Evolutionary conservation across 192 early-diverging fungal genomes (phyloP), one percentile per base, ranked within the genome.

Genomic region (Geranomyces michiganensis): DNA sequence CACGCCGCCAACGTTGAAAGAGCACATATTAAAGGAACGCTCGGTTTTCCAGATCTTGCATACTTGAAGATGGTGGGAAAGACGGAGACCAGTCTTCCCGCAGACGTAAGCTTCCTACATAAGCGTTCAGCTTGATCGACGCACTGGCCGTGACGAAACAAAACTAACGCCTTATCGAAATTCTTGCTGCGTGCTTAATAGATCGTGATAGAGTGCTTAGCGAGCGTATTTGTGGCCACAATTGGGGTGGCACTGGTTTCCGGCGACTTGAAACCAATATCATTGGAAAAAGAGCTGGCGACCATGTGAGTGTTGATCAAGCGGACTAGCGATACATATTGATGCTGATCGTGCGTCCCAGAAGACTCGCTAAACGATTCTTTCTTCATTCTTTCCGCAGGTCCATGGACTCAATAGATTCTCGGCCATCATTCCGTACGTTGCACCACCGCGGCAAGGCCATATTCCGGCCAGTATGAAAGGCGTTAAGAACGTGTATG

Each of bases 1-100:
- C n/a, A n/a, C n/a, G n/a, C n/a, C n/a, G n/a, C n/a, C n/a, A n/a
- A n/a, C n/a, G n/a, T n/a, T n/a, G n/a, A n/a, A n/a, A n/a, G n/a
- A n/a, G n/a, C n/a, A n/a, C n/a, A n/a, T n/a, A n/a, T 47, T 10
- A 47, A 10, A 47, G 12, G 46, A 14, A 47, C 19, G 46, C 19
- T 10, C 24, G 51, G 31, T 46, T 19, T 30, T 22, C 47, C 45
- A 76, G 76, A 78, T 58, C 36, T 74, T 19, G 51, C 64, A 21
- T 72, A 72, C 47, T n/a, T 73, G 19, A 78, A 78, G 59, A 21
- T 56, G 27, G 56, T 76, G 5, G 66, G 44, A 15, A 71, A 45
- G 31, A 12, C 19, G 1, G 75, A 71, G 31, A 4, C 51, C 10
- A 17, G 22, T 24, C 70, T 72, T 14, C 74, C 74, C 5, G 46